Evolutionary conservation across 1,139 yeast genomes (phyloP), one percentile per base, ranked within the genome.

Genomic region (Geotrichum citri-aurantii): DNA sequence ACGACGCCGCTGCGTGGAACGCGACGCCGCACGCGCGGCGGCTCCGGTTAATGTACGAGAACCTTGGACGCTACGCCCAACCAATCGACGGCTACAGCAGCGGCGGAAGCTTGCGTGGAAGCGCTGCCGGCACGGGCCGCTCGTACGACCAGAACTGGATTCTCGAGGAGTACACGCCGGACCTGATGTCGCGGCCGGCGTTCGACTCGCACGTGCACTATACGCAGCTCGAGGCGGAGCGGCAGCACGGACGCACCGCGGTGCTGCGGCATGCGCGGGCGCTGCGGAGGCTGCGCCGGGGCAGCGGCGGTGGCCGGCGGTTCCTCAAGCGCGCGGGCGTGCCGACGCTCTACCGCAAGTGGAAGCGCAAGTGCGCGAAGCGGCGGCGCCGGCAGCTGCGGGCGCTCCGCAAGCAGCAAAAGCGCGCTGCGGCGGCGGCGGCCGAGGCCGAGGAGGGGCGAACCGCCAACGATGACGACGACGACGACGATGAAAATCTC

Each of bases 91-190:
- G 44, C 21, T 37, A 37, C 19, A 37, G 19, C 10, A 19, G 21
- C 21, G 44, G 44, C 6, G 44, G n/a, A n/a, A n/a, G 44, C 26
- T 24, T 50, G n/a, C n/a, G n/a, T n/a, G n/a, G n/a, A 5, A 26
- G 29, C 7, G 7, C 29, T 26, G 4, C 7, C 29, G 29, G 29
- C 29, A 26, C 29, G 29, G 49, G 46, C 4, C 42, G 21, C 23
- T 23, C 33, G 26, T 44, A 52, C 31, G 55, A 52, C 42, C 42
- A 44, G 7, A 19, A n/a, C 40, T 52, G 55, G 55, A 52, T 52
- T 2, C 27, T 52, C 26, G 49, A 52, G 14, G 55, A 52, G 27
- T 52, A 52, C 23, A 44, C 44, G n/a, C 44, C 44, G 7, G 44
- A 37, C 19, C 19, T 37, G 10, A n/a, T 6, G 5, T 4, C 19